A percentile compares a stretch with the other conserved stretches of the same genome.
phyloP scores from a whole-genome alignment of 1,284 basidiomycete genomes.

The Trametes versicolor region DNA sequence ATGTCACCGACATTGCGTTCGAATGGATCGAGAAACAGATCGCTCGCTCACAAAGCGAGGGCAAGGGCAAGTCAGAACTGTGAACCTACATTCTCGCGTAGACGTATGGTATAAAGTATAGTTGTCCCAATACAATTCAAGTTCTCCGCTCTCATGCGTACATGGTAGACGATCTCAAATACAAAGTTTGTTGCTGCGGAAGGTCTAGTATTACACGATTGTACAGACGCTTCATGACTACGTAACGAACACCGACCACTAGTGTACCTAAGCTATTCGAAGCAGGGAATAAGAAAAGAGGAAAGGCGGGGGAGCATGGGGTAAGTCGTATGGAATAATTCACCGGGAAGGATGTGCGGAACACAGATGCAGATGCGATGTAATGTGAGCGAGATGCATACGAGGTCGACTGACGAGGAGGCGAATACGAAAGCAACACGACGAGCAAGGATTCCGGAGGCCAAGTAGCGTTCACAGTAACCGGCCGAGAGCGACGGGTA shows the following conservation, averaged over 20 bases:
- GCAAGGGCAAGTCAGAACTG: conserved; percentile 32
- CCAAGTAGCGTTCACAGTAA: conserved; percentile 47
- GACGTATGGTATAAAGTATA: background rate
- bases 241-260: conserved; percentile 25
- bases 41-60: conserved; percentile 20
- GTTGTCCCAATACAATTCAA: background rate
- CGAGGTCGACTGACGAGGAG: conserved; percentile 25
- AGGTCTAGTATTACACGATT: conserved; percentile 31
- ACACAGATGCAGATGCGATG: conserved; percentile 23
- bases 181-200: conserved; percentile 7
- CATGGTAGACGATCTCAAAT: background rate
- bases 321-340: conserved; percentile 21
- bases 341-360: conserved; percentile 14
- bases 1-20: conserved; percentile 69
- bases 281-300: conserved; percentile 11
- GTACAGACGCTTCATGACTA: conserved; percentile 28
- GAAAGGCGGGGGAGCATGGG: background rate
- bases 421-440: conserved; percentile 25
- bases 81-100: conserved; percentile 15
- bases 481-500: conserved; percentile 77
- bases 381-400: conserved; percentile 22
- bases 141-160: background rate
- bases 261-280: conserved; percentile 30
- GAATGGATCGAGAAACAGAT: conserved; percentile 67
- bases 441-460: conserved; percentile 22